Evolutionary conservation across 2,329 filamentous ascomycete genomes (phyloP), one percentile per base, ranked within the genome.

Genomic region (Claviceps sp.): DNA sequence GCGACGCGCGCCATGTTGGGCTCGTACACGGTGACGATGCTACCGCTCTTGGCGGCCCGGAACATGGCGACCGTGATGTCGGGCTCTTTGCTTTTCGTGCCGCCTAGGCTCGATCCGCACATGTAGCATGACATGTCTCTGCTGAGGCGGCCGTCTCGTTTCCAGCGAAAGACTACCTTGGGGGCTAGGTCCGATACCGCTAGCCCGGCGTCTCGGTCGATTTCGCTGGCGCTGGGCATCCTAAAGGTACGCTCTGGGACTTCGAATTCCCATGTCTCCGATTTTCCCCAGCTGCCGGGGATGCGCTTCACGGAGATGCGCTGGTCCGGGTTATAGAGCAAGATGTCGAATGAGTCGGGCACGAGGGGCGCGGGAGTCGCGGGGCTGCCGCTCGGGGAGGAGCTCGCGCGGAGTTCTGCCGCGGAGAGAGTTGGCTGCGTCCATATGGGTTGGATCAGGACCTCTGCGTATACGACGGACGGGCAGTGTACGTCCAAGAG

Each of bases 31-130:
- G 90, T 95, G 54, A 97, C 69, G 34, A 67, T 63, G 38, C 70
- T 72, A 59, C 90, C 87, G 47, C 72, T 69, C 58, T 81, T 84
- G 26, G 84, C 74, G 18, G 78, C 77, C 58, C 85, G 82, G 73
- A 90, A 95, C 60, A 97, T 78, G 2, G 89, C 89, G n/a, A 97
- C 77, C 0, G 89, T 90, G 59, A 97, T 97, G 67, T 97, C 93
- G 0, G 93, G 91, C 65, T 98, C 93, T 64, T 87, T 91, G 71
- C 76, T 86, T 72, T 87, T 87, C 68, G 84, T 87, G n/a, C 81
- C 81, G 22, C 79, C 81, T 0, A 85, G 79, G 13, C 81, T 85
- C 64, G 83, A 87, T 16, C 91, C 90, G 0, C 84, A 86, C 70
- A 95, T 76, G 66, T 85, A 89, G 67, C 90, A 96, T 1, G 87